Conservation (phyloP, 257 asterid genomes). For the Leptodermis oblonga region DNA sequence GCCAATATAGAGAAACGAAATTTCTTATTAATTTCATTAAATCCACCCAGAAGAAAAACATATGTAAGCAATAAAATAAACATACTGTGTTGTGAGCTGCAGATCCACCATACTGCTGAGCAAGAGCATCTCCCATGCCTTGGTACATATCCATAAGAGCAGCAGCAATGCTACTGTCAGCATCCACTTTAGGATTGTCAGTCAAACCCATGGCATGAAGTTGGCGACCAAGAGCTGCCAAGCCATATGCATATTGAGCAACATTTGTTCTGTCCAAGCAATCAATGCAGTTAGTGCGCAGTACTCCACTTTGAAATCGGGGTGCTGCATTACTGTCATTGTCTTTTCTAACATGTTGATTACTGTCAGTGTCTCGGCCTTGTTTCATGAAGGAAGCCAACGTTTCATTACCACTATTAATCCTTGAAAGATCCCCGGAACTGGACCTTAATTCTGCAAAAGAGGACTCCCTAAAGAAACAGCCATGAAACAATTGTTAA, state of each 20-base stretch:
- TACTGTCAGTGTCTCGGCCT: slow-evolving; percentile 52
- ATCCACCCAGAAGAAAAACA: neutral
- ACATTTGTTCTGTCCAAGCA: slow-evolving; percentile 98
- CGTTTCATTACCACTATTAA: slow-evolving; percentile 40
- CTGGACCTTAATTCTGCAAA: slow-evolving; percentile 65
- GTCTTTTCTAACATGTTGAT: slow-evolving; percentile 38
- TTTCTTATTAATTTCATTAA: neutral
- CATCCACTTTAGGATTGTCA: slow-evolving; percentile 80
- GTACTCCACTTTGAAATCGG: slow-evolving; percentile 86
- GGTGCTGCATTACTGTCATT: slow-evolving; percentile 39
- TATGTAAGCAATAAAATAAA: neutral
- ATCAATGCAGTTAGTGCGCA: slow-evolving; percentile 97
- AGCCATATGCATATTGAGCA: slow-evolving; percentile 96
- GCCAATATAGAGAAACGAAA: neutral
- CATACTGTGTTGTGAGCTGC: slow-evolving; percentile 95
- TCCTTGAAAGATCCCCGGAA: slow-evolving; percentile 68
- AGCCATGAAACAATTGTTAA: slow-evolving; percentile 10
- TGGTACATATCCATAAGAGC: slow-evolving; percentile 99
- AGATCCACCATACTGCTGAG: slow-evolving; percentile 99
- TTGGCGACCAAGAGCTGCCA: slow-evolving; percentile 95
- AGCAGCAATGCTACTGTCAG: slow-evolving; percentile 97
- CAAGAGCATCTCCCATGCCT: slow-evolving; percentile 98
- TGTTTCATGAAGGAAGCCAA: slow-evolving; percentile 46
- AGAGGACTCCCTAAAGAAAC: slow-evolving; percentile 64
- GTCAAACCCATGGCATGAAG: slow-evolving; percentile 86